phyloP scores from a whole-genome alignment of 495 filamentous ascomycete genomes.

The Oidiodendron maius region DNA sequence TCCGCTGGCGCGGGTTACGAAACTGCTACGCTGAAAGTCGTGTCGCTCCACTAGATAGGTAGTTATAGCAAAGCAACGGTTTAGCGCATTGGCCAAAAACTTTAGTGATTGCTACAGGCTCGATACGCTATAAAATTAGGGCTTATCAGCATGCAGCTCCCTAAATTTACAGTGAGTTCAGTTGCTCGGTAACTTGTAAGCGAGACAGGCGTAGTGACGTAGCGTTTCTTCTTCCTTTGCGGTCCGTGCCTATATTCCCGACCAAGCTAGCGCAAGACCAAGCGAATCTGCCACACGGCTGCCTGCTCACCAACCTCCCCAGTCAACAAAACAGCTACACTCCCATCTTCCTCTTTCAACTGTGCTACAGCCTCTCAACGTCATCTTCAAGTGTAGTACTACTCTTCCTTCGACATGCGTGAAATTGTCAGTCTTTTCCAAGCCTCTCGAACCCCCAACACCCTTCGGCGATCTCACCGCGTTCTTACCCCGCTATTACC shows the following conservation, averaged over 20 bases:
- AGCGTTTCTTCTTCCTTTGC: too few relatives aligned
- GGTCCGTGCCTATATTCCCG: background rate
- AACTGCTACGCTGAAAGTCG: too few relatives aligned
- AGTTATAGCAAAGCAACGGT: too few relatives aligned
- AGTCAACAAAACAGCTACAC: conserved; percentile 25
- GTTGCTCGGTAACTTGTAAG: too few relatives aligned
- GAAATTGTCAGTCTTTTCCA: conserved; percentile 73
- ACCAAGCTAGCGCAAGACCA: background rate
- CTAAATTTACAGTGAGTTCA: too few relatives aligned
- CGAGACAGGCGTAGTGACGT: too few relatives aligned
- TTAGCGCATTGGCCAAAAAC: too few relatives aligned
- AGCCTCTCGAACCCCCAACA: conserved; percentile 7
- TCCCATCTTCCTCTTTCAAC: conserved; percentile 25
- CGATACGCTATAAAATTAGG: too few relatives aligned
- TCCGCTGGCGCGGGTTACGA: too few relatives aligned
- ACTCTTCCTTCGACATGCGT: conserved; percentile 63
- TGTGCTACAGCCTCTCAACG: conserved; percentile 21
- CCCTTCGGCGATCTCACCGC: conserved; percentile 21
- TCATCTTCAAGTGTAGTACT: conserved; percentile 20
- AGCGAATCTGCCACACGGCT: conserved; percentile 11
- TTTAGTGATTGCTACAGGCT: too few relatives aligned
- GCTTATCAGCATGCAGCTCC: too few relatives aligned
- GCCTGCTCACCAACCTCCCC: conserved; percentile 12
- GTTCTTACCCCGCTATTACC: conserved; percentile 37
- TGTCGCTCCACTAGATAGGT: too few relatives aligned